These are phyloP conservation scores for Trametes sanguinea DNA, from an alignment of 768 basidiomycete genomes.

Conservation along the genomic window DNA sequence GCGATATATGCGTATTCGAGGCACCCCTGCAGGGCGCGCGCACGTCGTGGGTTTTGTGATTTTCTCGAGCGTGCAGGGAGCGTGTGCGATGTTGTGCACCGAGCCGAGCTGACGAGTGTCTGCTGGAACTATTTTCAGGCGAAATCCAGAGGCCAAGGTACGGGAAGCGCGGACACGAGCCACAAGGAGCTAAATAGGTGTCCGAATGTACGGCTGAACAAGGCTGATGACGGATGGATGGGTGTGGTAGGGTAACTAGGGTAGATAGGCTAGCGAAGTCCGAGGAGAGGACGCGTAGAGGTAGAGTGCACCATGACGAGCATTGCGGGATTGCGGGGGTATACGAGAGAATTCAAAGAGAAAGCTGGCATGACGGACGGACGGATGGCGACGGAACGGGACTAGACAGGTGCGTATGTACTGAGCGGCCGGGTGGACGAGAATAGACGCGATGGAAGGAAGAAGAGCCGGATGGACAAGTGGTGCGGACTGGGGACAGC, in stretches of 20 bases:
- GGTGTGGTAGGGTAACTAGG: not conserved
- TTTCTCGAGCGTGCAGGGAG: too few species aligned
- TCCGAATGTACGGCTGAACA: not conserved
- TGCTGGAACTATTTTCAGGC: conserved; percentile 6
- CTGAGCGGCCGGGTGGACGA: not conserved
- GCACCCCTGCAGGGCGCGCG: too few species aligned
- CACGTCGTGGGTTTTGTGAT: too few species aligned
- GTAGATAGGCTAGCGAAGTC: not conserved
- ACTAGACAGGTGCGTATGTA: not conserved
- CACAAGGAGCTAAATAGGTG: not conserved
- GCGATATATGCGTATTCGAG: too few species aligned
- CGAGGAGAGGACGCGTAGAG: not conserved
- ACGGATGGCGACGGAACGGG: not conserved
- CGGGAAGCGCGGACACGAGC: not conserved
- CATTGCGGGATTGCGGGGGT: conserved; percentile 24
- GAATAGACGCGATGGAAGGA: not conserved
- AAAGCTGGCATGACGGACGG: not conserved
- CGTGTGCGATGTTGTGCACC: too few species aligned
- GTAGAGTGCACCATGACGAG: conserved; percentile 19
- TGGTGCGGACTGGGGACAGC: not conserved
- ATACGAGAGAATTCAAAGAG: conserved; percentile 20
- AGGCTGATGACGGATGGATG: not conserved
- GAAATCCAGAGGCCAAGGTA: not conserved
- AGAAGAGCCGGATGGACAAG: too few species aligned
- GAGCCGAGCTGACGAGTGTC: not conserved